Evolutionary conservation across 306 rosid genomes (phyloP), one percentile per base, ranked within the genome.

Genomic region (Ochetophila trinervis): DNA sequence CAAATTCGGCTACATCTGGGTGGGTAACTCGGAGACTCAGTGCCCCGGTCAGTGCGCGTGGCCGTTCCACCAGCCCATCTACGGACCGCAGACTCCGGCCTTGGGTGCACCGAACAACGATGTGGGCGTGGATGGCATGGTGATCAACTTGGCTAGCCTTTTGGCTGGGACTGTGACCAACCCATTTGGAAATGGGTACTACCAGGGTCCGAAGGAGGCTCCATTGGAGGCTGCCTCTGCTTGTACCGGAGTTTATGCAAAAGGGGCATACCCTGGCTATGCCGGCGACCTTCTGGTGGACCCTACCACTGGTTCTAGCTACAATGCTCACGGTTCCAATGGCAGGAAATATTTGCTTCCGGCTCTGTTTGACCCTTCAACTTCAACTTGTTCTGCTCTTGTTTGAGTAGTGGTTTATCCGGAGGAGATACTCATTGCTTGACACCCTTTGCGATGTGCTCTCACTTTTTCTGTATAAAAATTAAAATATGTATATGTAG

Each of bases 11-110:
- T 88, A 81, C 74, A 71, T 88, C 1, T 88, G 92, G 96, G 88
- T 88, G 0, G 92, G 92, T 0, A 88, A 88, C 80, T 82, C 92
- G 0, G 89, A 81, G 50, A 77, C 79, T 0, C 90, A 88, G 58
- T 88, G 96, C 62, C 83, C 96, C 0, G 91, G 96, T 6, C 95
- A 88, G 13, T 88, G 95, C 69, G 87, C 91, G 2, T 88, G 91
- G 95, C 95, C 91, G 0, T 88, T 86, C 78, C 96, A 88, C 74
- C 91, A 88, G 72, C 96, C 96, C 45, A 82, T 86, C 19, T 88
- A 86, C n/a, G 96, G 91, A 1, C 96, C 91, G 2, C 89, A 85
- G 51, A 59, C 17, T 52, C 14, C 83, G 13, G 85, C 95, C 0
- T 51, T 88, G 55, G 79, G 77, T 16, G 85, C 90, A 0, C 96